These are phyloP conservation scores for Capronia coronata DNA, from an alignment of 2,329 filamentous ascomycete species.

Conservation along the genomic window DNA sequence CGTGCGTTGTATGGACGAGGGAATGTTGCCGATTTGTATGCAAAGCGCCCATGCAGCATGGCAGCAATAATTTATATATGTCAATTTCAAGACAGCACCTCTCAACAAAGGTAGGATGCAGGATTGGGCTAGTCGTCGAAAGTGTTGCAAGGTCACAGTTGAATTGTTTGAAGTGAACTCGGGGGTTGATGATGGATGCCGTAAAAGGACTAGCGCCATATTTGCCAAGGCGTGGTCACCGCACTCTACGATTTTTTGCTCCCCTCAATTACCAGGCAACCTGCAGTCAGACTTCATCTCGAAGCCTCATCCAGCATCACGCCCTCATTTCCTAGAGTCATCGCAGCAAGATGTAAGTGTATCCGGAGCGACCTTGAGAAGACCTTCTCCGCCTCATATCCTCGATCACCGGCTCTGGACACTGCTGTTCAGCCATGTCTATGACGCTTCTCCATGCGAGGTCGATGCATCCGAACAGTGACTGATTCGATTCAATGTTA, in stretches of 20 bases:
- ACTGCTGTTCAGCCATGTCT: background rate
- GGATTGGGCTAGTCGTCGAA: too few species aligned
- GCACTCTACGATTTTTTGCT: background rate
- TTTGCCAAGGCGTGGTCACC: background rate
- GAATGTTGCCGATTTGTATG: too few species aligned
- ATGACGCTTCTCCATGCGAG: constrained; percentile 1
- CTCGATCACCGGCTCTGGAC: background rate
- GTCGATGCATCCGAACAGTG: background rate
- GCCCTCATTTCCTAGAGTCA: constrained; percentile 11
- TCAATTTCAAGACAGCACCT: too few species aligned
- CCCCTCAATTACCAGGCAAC: background rate
- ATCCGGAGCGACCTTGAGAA: background rate
- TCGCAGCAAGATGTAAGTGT: constrained; percentile 26
- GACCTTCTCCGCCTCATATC: background rate
- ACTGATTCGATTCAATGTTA: constrained; percentile 39
- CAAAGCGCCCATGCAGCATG: too few species aligned
- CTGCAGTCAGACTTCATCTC: background rate
- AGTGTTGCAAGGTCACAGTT: too few species aligned
- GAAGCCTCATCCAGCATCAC: constrained; percentile 1
- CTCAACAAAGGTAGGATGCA: too few species aligned
- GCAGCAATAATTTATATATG: too few species aligned
- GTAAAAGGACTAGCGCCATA: background rate
- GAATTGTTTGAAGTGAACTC: too few species aligned
- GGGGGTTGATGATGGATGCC: background rate
- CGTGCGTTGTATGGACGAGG: too few species aligned